Evolutionary conservation across 108 stramenopile genomes (phyloP).

Genomic region (Cyclotella kingstonii): DNA sequence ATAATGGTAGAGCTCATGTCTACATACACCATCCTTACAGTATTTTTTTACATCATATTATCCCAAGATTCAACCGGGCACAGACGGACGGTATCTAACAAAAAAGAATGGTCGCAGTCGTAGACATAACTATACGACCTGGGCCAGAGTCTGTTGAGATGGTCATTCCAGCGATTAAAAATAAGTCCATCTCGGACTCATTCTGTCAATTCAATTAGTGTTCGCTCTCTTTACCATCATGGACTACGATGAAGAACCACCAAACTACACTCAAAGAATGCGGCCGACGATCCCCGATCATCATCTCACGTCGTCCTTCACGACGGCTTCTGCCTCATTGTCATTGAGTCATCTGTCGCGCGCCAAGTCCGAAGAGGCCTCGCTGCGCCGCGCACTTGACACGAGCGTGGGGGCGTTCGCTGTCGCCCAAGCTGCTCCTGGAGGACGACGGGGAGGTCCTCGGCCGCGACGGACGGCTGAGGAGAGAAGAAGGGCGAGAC

Average conservation of each 20-base stretch:
- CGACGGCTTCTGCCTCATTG: conserved; percentile 6
- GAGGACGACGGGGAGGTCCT: conserved; percentile 19
- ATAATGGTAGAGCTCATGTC: too few relatives aligned
- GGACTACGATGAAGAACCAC: conserved; percentile 10
- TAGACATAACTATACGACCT: too few relatives aligned
- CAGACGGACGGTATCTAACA: too few relatives aligned
- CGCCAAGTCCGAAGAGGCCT: conserved; percentile 30
- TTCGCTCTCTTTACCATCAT: background rate
- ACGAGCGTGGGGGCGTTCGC: conserved; percentile 35
- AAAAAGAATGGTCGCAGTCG: too few relatives aligned
- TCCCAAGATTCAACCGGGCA: too few relatives aligned
- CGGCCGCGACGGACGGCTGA: conserved; percentile 29
- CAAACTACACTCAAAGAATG: too few relatives aligned
- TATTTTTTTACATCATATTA: too few relatives aligned
- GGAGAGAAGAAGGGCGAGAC: conserved; percentile 18
- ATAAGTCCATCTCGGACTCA: too few relatives aligned
- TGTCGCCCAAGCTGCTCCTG: conserved; percentile 37
- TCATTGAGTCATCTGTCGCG: background rate
- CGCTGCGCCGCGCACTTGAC: conserved; percentile 14
- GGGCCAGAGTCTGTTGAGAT: too few relatives aligned
- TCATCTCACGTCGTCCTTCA: background rate
- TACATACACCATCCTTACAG: too few relatives aligned
- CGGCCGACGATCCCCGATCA: too few relatives aligned
- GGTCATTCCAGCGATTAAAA: background rate
- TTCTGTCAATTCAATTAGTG: too few relatives aligned